phyloP scores from a whole-genome alignment of 306 rosid genomes.

The Dicorynia guianensis region DNA sequence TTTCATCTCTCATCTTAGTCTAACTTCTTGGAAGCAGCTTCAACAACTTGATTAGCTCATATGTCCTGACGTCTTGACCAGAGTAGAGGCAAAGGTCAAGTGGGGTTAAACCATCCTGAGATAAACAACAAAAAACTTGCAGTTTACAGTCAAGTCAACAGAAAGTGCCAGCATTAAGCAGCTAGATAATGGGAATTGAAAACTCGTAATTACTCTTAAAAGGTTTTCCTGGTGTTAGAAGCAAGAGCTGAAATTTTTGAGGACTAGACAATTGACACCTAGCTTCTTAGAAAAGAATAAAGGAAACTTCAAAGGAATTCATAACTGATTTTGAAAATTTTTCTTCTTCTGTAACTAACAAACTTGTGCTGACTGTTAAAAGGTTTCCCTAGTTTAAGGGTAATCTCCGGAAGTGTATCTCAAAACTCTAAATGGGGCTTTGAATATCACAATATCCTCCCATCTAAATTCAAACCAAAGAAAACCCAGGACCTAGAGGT shows the following conservation, averaged over 20 bases:
- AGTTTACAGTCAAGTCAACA: conserved; percentile 4
- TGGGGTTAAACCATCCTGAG: conserved; percentile 87
- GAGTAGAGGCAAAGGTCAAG: conserved; percentile 82
- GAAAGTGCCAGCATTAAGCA: conserved; percentile 9
- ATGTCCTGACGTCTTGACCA: conserved; percentile 70
- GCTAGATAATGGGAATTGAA: conserved; percentile 8
- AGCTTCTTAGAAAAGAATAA: neutral
- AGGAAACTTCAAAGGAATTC: neutral
- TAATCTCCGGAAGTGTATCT: neutral
- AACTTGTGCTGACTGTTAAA: neutral
- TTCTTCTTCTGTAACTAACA: neutral
- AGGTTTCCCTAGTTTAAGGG: conserved; percentile 6
- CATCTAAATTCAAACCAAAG: conserved; percentile 8
- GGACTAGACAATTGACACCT: conserved; percentile 7
- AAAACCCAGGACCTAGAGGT: neutral
- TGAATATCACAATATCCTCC: conserved; percentile 1
- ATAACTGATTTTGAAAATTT: neutral
- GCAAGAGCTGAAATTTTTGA: neutral
- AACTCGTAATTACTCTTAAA: neutral
- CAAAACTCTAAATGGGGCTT: neutral
- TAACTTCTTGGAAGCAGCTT: conserved; percentile 62
- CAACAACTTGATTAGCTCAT: conserved; percentile 81
- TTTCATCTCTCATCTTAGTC: neutral
- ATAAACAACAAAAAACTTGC: conserved; percentile 30
- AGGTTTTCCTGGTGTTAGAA: neutral